Evolutionary conservation across 2,329 filamentous ascomycete genomes (phyloP).

Genomic region (Pseudocercospora vitis): DNA sequence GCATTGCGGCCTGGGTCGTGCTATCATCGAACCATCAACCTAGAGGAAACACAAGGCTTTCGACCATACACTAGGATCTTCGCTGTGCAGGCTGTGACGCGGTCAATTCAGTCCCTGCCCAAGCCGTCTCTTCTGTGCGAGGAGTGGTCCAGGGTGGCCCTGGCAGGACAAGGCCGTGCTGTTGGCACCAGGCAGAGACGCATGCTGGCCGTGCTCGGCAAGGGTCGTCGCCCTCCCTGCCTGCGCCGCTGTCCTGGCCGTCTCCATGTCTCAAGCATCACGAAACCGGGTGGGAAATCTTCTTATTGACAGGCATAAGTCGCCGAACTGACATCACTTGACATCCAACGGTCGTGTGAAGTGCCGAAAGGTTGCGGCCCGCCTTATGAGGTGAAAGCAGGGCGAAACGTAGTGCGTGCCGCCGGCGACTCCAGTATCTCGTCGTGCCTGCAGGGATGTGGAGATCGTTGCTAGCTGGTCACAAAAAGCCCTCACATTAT

Average conservation of each 20-base stretch:
- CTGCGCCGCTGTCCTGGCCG: constrained; percentile 10
- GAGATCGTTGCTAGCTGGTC: constrained; percentile 17
- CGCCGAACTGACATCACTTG: constrained; percentile 26
- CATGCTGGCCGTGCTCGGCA: constrained; percentile 21
- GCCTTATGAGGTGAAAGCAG: constrained; percentile 19
- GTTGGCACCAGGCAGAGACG: constrained; percentile 20
- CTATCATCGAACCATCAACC: constrained; percentile 30
- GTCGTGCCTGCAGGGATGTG: constrained; percentile 20
- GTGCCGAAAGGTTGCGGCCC: constrained; percentile 27
- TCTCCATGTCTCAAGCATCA: constrained; percentile 10
- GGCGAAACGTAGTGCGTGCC: constrained; percentile 19
- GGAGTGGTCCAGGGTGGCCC: constrained; percentile 23
- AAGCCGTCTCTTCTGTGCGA: constrained; percentile 20
- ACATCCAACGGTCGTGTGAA: constrained; percentile 24
- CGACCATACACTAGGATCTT: constrained; percentile 26
- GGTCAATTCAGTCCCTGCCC: constrained; percentile 25
- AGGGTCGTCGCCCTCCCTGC: constrained; percentile 4
- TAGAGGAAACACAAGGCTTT: constrained; percentile 26
- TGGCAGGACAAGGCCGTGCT: constrained; percentile 17
- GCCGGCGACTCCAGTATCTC: constrained; percentile 18
- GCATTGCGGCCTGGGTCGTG: constrained; percentile 29
- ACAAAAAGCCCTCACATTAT: neutral
- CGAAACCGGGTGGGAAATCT: constrained; percentile 22
- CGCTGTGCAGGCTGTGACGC: constrained; percentile 30
- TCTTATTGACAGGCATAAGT: constrained; percentile 22